Percentiles rank a stretch among this genome's conserved stretches.
phyloP scores from a whole-genome alignment of 257 asterid species.

The Nicotiana noctiflora region DNA sequence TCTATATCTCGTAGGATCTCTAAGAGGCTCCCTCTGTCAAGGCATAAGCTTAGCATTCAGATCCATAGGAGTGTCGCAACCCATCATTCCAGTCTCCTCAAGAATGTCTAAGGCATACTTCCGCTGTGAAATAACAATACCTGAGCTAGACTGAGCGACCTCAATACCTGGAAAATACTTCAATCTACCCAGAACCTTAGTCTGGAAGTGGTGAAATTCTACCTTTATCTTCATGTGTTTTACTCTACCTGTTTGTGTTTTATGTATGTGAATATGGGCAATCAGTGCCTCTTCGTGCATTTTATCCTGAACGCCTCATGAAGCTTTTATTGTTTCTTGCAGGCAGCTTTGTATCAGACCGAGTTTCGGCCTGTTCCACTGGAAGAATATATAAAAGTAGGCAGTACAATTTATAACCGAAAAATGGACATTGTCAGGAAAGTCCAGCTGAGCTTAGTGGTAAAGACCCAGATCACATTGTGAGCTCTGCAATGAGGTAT shows the following conservation, averaged over 20 bases:
- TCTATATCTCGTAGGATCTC: too few relatives aligned
- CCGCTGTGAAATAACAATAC: too few relatives aligned
- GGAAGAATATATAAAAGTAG: slow-evolving; percentile 88
- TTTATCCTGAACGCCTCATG: slow-evolving; percentile 10
- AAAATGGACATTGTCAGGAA: slow-evolving; percentile 71
- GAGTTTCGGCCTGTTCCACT: slow-evolving; percentile 95
- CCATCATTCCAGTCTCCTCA: too few relatives aligned
- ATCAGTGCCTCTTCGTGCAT: neutral
- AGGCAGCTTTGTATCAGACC: slow-evolving; percentile 97
- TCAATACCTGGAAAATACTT: too few relatives aligned
- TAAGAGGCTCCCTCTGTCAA: too few relatives aligned
- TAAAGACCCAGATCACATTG: slow-evolving; percentile 94
- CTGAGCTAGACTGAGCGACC: too few relatives aligned
- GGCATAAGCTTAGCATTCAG: too few relatives aligned
- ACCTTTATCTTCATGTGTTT: neutral
- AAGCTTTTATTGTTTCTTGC: slow-evolving; percentile 18
- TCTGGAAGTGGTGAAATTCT: neutral
- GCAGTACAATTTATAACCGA: slow-evolving; percentile 66
- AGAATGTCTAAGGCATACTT: too few relatives aligned
- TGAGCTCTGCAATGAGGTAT: slow-evolving; percentile 91
- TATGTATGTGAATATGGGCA: neutral
- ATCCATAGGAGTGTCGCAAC: too few relatives aligned
- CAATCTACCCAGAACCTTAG: too few relatives aligned
- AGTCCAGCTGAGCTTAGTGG: slow-evolving; percentile 70
- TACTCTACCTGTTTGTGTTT: neutral